phyloP scores from a whole-genome alignment of 2,329 filamentous ascomycete species.

The Cladosporium sp. region DNA sequence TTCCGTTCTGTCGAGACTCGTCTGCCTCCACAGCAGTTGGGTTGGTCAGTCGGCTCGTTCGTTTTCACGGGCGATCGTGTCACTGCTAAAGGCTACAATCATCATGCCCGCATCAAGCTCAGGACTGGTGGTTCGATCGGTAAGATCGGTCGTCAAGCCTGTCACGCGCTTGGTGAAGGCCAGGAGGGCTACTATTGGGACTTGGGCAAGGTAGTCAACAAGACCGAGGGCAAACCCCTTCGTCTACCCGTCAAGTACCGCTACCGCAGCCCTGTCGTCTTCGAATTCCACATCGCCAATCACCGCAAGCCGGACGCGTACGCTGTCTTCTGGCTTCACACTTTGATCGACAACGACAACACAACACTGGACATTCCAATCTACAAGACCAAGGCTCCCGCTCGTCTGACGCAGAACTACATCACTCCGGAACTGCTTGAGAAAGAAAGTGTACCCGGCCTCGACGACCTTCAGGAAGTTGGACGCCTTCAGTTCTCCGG shows the following conservation, averaged over 20 bases:
- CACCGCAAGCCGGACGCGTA: conserved; percentile 71
- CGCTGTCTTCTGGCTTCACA: conserved; percentile 79
- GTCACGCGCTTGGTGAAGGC: conserved; percentile 55
- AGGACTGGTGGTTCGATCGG: conserved; percentile 81
- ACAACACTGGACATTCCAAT: conserved; percentile 81
- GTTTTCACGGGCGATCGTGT: conserved; percentile 74
- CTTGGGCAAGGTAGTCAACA: conserved; percentile 32
- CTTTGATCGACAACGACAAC: conserved; percentile 75
- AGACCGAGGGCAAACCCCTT: conserved; percentile 51
- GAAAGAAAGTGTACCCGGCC: conserved; percentile 58
- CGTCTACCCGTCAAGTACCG: conserved; percentile 84
- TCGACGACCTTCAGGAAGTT: conserved; percentile 71
- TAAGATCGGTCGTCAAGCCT: conserved; percentile 61
- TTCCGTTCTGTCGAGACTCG: conserved; percentile 86
- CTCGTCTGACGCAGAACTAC: conserved; percentile 84
- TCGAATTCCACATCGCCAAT: conserved; percentile 72
- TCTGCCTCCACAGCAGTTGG: conserved; percentile 77
- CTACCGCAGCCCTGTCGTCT: conserved; percentile 83
- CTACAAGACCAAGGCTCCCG: conserved; percentile 73
- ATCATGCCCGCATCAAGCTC: conserved; percentile 65
- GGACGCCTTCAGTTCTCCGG: conserved; percentile 77
- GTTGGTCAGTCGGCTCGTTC: conserved; percentile 95
- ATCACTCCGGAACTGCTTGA: conserved; percentile 74
- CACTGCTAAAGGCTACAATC: conserved; percentile 58
- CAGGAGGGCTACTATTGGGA: conserved; percentile 57